Conservation (phyloP, 306 rosid genomes). For the Acacia crassicarpa region DNA sequence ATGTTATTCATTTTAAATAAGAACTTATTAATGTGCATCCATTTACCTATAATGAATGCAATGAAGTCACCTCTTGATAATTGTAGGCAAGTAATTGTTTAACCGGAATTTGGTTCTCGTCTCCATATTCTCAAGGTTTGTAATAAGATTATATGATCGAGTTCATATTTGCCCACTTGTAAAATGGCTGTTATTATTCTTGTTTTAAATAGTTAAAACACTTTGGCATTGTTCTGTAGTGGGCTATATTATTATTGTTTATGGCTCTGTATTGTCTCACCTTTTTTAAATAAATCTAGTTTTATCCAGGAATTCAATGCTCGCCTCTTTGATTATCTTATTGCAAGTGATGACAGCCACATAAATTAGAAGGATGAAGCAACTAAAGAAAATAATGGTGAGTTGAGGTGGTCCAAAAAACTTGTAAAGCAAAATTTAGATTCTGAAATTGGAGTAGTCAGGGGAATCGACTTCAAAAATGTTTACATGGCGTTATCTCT, state of each 20-base stretch:
- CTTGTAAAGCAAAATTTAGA: constrained; percentile 59
- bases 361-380: constrained; percentile 68
- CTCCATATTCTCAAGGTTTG: constrained; percentile 96
- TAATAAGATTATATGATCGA: constrained; percentile 21
- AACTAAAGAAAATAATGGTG: constrained; percentile 43
- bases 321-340: constrained; percentile 91
- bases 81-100: no score
- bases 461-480: no score
- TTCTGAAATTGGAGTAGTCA: no score
- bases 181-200: neutral
- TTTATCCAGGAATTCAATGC: constrained; percentile 95
- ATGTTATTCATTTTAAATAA: no score
- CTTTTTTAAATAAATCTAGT: constrained; percentile 27
- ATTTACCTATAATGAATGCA: no score
- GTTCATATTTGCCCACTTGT: neutral
- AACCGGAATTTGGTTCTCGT: no score
- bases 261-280: constrained; percentile 15
- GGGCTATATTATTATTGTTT: constrained; percentile 3
- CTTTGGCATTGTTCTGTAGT: neutral
- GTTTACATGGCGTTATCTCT: no score
- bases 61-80: no score
- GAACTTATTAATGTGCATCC: no score
- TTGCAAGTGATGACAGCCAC: constrained; percentile 84
- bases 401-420: constrained; percentile 49
- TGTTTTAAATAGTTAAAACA: constrained; percentile 1